Percentiles rank a stretch among this genome's conserved stretches.
These are phyloP conservation scores for Lachnellula occidentalis DNA, from an alignment of 2,329 filamentous ascomycete genomes.

Conservation along the genomic window DNA sequence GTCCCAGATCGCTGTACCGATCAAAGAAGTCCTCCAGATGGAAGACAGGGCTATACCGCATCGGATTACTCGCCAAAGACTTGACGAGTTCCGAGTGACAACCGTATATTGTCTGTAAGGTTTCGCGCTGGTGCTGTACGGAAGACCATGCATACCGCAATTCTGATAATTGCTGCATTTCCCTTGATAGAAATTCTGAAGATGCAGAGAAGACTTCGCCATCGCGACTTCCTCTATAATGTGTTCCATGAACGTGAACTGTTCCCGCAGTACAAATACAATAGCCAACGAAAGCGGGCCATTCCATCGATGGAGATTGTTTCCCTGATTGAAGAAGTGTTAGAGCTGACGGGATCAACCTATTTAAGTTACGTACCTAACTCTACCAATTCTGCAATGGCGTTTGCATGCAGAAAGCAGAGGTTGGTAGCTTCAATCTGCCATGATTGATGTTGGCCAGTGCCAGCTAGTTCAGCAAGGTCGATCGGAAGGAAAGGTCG, in stretches of 20 bases:
- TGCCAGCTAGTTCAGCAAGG: constrained; percentile 71
- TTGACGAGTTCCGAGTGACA: constrained; percentile 80
- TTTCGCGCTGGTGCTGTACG: constrained; percentile 74
- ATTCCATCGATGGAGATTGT: constrained; percentile 69
- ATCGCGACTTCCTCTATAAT: constrained; percentile 52
- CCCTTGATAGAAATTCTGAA: constrained; percentile 66
- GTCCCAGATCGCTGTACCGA: constrained; percentile 58
- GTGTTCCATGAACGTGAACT: constrained; percentile 79
- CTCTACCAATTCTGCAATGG: constrained; percentile 77
- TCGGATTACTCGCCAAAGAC: constrained; percentile 59
- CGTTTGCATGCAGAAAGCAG: constrained; percentile 82
- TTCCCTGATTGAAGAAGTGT: constrained; percentile 34
- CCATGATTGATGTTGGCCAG: constrained; percentile 84
- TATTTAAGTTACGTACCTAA: constrained; percentile 44
- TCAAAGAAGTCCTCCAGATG: constrained; percentile 87
- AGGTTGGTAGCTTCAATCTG: constrained; percentile 87
- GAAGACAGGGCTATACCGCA: constrained; percentile 73
- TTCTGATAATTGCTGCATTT: constrained; percentile 75
- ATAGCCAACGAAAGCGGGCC: constrained; percentile 82
- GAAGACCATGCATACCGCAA: constrained; percentile 71
- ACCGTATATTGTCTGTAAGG: constrained; percentile 69
- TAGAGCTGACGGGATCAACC: background rate
- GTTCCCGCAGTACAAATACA: constrained; percentile 83
- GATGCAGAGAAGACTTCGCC: constrained; percentile 50
- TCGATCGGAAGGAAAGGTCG: constrained; percentile 83